Conservation (phyloP, 1,284 basidiomycete species). For the Ceraceosorus bombacis region DNA sequence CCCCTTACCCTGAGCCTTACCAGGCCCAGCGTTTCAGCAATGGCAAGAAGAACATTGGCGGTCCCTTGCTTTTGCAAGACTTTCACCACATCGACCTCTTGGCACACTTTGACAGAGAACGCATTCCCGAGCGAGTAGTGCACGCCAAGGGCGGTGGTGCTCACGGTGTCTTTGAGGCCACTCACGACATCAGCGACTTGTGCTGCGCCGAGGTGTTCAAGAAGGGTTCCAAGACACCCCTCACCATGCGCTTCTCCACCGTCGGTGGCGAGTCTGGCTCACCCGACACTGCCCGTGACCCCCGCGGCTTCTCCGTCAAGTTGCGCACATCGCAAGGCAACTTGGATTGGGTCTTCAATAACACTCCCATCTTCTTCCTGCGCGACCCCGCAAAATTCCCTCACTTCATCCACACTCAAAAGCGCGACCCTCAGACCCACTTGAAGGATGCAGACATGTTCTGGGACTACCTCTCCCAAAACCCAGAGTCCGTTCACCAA, state of each 20-base stretch:
- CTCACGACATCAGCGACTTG: conserved; percentile 68
- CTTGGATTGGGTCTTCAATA: conserved; percentile 23
- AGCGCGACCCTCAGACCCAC: conserved; percentile 81
- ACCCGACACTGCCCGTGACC: conserved; percentile 81
- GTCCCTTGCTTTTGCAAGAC: conserved; percentile 27
- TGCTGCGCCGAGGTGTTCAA: conserved; percentile 57
- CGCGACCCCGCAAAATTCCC: conserved; percentile 48
- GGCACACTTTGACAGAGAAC: conserved; percentile 84
- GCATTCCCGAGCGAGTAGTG: conserved; percentile 85
- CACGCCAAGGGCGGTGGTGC: conserved; percentile 59
- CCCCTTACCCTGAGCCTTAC: conserved; percentile 56
- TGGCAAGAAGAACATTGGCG: conserved; percentile 16
- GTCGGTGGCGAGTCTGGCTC: conserved; percentile 51
- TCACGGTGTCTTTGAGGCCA: conserved; percentile 78
- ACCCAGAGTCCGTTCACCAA: conserved; percentile 24
- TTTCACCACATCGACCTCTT: conserved; percentile 56
- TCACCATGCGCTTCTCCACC: conserved; percentile 36
- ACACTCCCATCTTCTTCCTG: conserved; percentile 39
- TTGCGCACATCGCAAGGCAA: conserved; percentile 72
- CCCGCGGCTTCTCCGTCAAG: conserved; percentile 86
- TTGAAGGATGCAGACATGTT: conserved; percentile 60
- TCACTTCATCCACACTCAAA: conserved; percentile 90
- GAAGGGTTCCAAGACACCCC: conserved; percentile 33
- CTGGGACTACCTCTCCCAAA: conserved; percentile 62
- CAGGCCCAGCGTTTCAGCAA: conserved; percentile 17